These are phyloP conservation scores for Pisolithus tinctorius DNA, from an alignment of 768 basidiomycete genomes.

Conservation along the genomic window DNA sequence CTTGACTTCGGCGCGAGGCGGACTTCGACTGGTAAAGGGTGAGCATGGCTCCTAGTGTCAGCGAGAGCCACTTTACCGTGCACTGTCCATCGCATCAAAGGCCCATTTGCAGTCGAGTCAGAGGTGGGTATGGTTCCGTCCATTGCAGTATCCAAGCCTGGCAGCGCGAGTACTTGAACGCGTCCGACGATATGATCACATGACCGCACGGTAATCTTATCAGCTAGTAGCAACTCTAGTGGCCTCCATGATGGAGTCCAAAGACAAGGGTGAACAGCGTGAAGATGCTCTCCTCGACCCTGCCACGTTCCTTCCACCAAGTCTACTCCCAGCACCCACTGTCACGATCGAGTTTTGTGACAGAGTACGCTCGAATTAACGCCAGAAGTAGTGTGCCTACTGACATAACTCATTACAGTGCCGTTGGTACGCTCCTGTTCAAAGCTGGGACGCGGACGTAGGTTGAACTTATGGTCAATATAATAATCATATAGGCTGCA, in stretches of 20 bases:
- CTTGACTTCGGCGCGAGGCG: slow-evolving; percentile 63
- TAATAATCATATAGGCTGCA: slow-evolving; percentile 58
- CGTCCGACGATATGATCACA: slow-evolving; percentile 36
- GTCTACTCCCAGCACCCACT: slow-evolving; percentile 39
- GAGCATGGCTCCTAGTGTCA: background rate
- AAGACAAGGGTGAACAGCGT: slow-evolving; percentile 14
- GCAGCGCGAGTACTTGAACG: slow-evolving; percentile 25
- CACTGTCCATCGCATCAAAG: slow-evolving; percentile 47
- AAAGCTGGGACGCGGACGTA: background rate
- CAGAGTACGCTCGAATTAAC: slow-evolving; percentile 45
- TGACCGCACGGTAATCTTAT: slow-evolving; percentile 10
- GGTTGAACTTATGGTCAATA: background rate
- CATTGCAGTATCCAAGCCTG: background rate
- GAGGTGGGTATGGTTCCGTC: background rate
- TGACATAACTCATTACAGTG: slow-evolving; percentile 39
- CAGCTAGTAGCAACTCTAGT: background rate
- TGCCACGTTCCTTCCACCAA: slow-evolving; percentile 51
- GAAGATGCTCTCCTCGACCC: slow-evolving; percentile 32
- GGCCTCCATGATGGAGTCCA: slow-evolving; percentile 21
- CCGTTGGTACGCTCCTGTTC: slow-evolving; percentile 56
- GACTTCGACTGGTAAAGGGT: slow-evolving; percentile 62
- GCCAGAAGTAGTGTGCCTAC: background rate
- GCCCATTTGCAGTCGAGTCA: background rate
- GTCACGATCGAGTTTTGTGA: slow-evolving; percentile 93
- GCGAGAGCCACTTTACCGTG: slow-evolving; percentile 42